Conservation (phyloP, 1,139 yeast genomes). For the Pichia sp. region DNA sequence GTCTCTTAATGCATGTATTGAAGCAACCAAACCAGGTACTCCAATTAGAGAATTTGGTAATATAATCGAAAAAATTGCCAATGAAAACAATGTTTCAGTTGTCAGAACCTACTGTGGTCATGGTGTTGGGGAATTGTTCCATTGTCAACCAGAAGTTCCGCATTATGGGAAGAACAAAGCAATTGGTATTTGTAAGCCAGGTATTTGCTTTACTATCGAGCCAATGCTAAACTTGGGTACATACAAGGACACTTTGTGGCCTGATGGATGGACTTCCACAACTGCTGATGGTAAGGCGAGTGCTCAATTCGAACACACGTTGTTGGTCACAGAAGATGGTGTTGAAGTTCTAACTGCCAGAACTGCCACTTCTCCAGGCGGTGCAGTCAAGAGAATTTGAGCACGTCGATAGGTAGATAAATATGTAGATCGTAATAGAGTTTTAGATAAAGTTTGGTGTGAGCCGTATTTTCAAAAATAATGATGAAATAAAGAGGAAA, state of each 20-base stretch:
- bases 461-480: too few relatives aligned
- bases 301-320: conserved; percentile 94
- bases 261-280: conserved; percentile 94
- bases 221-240: conserved; percentile 95
- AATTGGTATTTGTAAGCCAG: conserved; percentile 89
- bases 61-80: conserved; percentile 82
- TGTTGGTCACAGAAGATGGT: conserved; percentile 89
- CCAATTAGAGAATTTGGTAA: conserved; percentile 85
- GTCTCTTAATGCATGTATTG: conserved; percentile 76
- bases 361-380: conserved; percentile 77
- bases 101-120: conserved; percentile 93
- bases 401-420: too few relatives aligned
- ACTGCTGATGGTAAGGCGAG: conserved; percentile 83
- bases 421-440: too few relatives aligned
- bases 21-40: conserved; percentile 83
- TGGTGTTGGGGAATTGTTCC: conserved; percentile 84
- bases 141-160: conserved; percentile 88
- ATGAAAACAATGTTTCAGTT: conserved; percentile 71
- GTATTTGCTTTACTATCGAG: conserved; percentile 95
- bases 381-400: conserved; percentile 58
- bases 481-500: too few relatives aligned
- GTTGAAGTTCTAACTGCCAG: conserved; percentile 88
- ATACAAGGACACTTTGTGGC: conserved; percentile 82
- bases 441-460: too few relatives aligned
- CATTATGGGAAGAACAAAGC: conserved; percentile 94